These are phyloP conservation scores for Murraya koenigii DNA, from an alignment of 345 rosid genomes.

Conservation along the genomic window DNA sequence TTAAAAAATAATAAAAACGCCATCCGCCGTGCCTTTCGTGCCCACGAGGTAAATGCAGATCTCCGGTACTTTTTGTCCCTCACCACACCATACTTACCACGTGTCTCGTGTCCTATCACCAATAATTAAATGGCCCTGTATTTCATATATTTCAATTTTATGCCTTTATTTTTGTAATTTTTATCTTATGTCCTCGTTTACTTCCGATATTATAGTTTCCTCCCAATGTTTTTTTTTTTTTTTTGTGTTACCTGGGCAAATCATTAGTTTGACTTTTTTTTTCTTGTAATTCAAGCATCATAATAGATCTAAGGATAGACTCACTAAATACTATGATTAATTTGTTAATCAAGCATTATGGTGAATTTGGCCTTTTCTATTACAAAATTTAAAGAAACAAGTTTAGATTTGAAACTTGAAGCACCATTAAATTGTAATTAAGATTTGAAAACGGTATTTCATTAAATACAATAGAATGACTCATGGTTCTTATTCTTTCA, in stretches of 20 bases:
- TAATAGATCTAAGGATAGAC: no score
- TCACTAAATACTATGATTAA: no score
- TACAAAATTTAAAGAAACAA: no score
- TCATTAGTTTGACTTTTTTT: background rate
- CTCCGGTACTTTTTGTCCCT: background rate
- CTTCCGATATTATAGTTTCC: background rate
- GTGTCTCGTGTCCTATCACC: background rate
- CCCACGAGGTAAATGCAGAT: background rate
- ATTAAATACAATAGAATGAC: background rate
- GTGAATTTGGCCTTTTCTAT: no score
- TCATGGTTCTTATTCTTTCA: background rate
- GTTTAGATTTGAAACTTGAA: background rate
- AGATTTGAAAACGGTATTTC: background rate
- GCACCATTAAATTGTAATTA: background rate
- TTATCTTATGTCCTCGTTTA: fast-evolving
- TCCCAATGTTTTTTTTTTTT: background rate
- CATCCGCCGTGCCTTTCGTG: background rate
- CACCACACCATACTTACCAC: background rate
- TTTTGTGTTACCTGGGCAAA: background rate
- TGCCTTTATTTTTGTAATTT: background rate
- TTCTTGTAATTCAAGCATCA: background rate
- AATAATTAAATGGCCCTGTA: background rate
- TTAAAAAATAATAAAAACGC: background rate
- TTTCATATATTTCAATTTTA: background rate
- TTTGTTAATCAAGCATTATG: no score